Evolutionary conservation across 2,329 filamentous ascomycete species (phyloP).

Genomic region (Aspergillus sp.): DNA sequence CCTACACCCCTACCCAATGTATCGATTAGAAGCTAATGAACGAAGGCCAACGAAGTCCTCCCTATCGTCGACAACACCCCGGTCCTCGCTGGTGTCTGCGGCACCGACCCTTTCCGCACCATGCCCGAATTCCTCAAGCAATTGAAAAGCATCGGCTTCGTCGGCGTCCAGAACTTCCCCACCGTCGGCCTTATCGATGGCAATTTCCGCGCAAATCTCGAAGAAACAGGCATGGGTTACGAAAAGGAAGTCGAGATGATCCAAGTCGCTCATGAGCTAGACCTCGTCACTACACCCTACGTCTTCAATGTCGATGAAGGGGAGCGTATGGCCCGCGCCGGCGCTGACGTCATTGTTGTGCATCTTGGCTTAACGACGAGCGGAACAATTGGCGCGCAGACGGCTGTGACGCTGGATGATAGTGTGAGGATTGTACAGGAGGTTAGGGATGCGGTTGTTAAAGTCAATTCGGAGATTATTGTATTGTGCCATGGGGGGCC

Average conservation of each 20-base stretch:
- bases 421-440: constrained; percentile 56
- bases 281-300: constrained; percentile 62
- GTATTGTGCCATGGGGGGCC: constrained; percentile 66
- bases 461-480: constrained; percentile 53
- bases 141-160: constrained; percentile 57
- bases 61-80: constrained; percentile 58
- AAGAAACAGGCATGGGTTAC: constrained; percentile 67
- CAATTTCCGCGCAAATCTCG: constrained; percentile 58
- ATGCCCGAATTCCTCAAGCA: constrained; percentile 56
- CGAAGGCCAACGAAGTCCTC: constrained; percentile 55
- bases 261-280: constrained; percentile 51
- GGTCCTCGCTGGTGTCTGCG: constrained; percentile 65
- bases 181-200: constrained; percentile 67
- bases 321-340: constrained; percentile 55
- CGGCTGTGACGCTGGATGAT: constrained; percentile 57
- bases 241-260: constrained; percentile 62
- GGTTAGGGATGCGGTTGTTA: constrained; percentile 55
- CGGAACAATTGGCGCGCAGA: constrained; percentile 58
- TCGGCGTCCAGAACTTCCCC: constrained; percentile 67
- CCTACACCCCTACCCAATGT: neutral
- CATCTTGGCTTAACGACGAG: constrained; percentile 63
- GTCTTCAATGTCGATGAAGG: constrained; percentile 60
- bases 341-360: constrained; percentile 61
- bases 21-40: neutral
- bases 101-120: constrained; percentile 61